phyloP scores from a whole-genome alignment of 345 rosid genomes.

The Hibiscus trionum region DNA sequence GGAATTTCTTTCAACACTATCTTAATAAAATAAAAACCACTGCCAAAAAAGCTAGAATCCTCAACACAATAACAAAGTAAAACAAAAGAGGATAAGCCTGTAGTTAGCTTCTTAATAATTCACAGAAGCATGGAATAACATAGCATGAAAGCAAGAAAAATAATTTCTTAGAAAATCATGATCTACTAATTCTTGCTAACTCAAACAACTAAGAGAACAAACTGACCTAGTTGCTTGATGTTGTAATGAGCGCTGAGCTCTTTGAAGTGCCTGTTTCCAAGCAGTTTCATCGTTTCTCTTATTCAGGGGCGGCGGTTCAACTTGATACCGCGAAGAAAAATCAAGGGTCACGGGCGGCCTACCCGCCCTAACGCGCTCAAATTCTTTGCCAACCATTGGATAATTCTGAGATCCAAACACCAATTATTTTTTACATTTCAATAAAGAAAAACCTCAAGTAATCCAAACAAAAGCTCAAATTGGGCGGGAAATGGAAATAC shows the following conservation, averaged over 20 bases:
- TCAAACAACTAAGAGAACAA: background rate
- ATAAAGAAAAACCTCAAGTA: background rate
- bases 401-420: constrained; percentile 46
- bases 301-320: constrained; percentile 52
- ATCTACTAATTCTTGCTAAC: background rate
- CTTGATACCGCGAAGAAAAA: constrained; percentile 57
- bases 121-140: background rate
- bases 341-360: constrained; percentile 77
- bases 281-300: constrained; percentile 76
- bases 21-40: background rate
- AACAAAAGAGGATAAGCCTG: background rate
- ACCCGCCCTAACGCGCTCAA: constrained; percentile 89
- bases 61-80: background rate
- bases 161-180: background rate
- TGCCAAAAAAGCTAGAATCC: background rate
- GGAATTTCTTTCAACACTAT: background rate
- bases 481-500: constrained; percentile 11
- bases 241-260: constrained; percentile 71
- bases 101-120: background rate
- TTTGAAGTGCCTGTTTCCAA: constrained; percentile 80
- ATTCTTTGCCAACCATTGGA: constrained; percentile 81
- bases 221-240: constrained; percentile 67
- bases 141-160: background rate
- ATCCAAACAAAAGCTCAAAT: background rate
- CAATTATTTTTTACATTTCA: background rate